phyloP scores from a whole-genome alignment of 2,329 filamentous ascomycete species.

The Chalaropsis ovoidea region DNA sequence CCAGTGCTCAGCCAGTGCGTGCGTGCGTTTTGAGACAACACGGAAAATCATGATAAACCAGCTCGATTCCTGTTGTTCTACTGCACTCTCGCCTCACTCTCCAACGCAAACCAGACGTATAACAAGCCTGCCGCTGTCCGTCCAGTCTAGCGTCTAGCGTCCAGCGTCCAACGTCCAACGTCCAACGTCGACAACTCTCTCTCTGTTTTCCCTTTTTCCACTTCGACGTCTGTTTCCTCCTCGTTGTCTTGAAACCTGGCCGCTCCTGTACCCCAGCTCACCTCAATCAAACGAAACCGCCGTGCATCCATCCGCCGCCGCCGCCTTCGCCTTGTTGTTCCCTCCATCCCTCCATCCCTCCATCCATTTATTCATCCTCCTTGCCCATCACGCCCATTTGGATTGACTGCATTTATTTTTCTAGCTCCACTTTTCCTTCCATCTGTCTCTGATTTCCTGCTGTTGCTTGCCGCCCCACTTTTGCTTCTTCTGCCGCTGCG shows the following conservation, averaged over 20 bases:
- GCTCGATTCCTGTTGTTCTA: background rate
- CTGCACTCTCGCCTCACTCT: background rate
- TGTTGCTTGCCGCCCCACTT: background rate
- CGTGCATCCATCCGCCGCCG: background rate
- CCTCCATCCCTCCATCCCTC: background rate
- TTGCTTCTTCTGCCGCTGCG: background rate
- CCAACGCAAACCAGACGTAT: background rate
- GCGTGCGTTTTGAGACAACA: background rate
- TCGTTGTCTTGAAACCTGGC: background rate
- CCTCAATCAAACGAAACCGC: background rate
- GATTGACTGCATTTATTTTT: background rate
- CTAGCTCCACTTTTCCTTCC: background rate
- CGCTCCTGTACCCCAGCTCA: background rate
- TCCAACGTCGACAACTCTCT: too few relatives aligned
- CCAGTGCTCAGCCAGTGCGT: constrained; percentile 1
- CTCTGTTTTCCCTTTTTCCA: constrained; percentile 1
- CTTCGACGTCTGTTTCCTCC: constrained; percentile 20
- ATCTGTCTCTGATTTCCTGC: background rate
- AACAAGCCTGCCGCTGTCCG: background rate
- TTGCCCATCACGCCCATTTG: background rate
- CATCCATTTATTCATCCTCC: background rate
- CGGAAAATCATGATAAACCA: background rate
- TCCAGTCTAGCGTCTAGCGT: background rate
- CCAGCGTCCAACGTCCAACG: background rate
- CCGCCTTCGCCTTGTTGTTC: background rate